Evolutionary conservation across 768 basidiomycete genomes (phyloP).

Genomic region (Lactarius sp.): DNA sequence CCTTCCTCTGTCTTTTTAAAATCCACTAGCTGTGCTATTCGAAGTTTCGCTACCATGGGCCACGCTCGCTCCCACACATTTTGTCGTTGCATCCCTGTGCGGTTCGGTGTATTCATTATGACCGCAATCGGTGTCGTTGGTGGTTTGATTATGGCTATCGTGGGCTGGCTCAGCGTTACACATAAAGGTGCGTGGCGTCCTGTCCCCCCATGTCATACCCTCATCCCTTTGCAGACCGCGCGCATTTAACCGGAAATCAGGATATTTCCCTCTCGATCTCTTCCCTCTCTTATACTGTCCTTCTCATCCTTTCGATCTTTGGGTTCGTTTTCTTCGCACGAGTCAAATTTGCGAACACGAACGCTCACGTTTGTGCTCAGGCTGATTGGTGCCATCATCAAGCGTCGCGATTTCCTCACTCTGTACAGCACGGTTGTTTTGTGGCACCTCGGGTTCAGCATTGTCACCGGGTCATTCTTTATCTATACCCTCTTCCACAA

Average conservation of each 20-base stretch:
- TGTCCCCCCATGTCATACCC: neutral
- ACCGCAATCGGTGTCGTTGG: constrained; percentile 40
- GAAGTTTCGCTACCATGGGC: constrained; percentile 33
- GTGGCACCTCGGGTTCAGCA: constrained; percentile 43
- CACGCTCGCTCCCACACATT: constrained; percentile 53
- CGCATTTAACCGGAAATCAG: constrained; percentile 18
- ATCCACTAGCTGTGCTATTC: neutral
- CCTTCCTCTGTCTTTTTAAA: neutral
- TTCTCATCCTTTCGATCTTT: constrained; percentile 16
- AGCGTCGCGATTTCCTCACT: constrained; percentile 39
- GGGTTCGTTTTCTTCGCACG: constrained; percentile 16
- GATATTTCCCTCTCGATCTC: constrained; percentile 15
- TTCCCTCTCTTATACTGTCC: constrained; percentile 13
- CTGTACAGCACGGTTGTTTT: constrained; percentile 42
- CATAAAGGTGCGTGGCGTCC: constrained; percentile 39
- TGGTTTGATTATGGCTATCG: constrained; percentile 42
- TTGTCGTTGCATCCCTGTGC: constrained; percentile 62
- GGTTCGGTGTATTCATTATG: constrained; percentile 57
- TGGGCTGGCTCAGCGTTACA: constrained; percentile 45
- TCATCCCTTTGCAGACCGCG: constrained; percentile 1
- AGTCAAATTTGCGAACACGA: neutral
- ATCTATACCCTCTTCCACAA: constrained; percentile 43
- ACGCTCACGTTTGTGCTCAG: constrained; percentile 22
- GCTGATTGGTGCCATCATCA: constrained; percentile 44
- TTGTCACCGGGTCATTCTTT: constrained; percentile 45